Percentiles rank a stretch among this genome's conserved stretches.
Evolutionary conservation across 768 basidiomycete species (phyloP).

Genomic region (Tylopilus cervinicoccineus): DNA sequence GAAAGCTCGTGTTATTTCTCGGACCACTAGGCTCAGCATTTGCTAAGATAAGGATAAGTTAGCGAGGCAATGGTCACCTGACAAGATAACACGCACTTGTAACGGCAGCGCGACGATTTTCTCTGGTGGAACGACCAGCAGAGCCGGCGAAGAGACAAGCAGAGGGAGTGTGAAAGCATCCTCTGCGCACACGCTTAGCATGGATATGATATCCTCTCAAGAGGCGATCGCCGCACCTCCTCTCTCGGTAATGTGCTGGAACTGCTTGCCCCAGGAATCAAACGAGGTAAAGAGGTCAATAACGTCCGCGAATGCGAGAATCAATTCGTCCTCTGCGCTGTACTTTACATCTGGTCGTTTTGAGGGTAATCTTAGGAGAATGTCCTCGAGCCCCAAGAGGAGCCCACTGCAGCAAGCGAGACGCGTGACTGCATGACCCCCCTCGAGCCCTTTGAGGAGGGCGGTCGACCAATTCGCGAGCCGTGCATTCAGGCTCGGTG

Average conservation of each 20-base stretch:
- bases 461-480: constrained; percentile 49
- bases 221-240: constrained; percentile 28
- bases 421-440: constrained; percentile 59
- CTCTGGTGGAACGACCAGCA: constrained; percentile 49
- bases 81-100: constrained; percentile 33
- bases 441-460: constrained; percentile 56
- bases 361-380: constrained; percentile 31
- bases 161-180: constrained; percentile 43
- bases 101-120: constrained; percentile 63
- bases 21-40: constrained; percentile 35
- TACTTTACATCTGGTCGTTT: constrained; percentile 33
- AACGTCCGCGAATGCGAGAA: constrained; percentile 70
- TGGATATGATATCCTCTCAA: background rate
- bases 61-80: constrained; percentile 14
- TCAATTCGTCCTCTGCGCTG: constrained; percentile 57
- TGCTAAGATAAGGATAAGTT: constrained; percentile 6
- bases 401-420: constrained; percentile 63
- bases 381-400: constrained; percentile 59
- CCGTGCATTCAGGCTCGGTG: constrained; percentile 35
- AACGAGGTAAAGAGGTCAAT: constrained; percentile 53
- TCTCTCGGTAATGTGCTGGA: constrained; percentile 49
- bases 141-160: constrained; percentile 57
- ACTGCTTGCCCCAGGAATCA: constrained; percentile 64
- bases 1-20: constrained; percentile 54
- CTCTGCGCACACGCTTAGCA: constrained; percentile 26